These are phyloP conservation scores for Aureobasidium subglaciale DNA, from an alignment of 2,329 filamentous ascomycete genomes.

Conservation along the genomic window DNA sequence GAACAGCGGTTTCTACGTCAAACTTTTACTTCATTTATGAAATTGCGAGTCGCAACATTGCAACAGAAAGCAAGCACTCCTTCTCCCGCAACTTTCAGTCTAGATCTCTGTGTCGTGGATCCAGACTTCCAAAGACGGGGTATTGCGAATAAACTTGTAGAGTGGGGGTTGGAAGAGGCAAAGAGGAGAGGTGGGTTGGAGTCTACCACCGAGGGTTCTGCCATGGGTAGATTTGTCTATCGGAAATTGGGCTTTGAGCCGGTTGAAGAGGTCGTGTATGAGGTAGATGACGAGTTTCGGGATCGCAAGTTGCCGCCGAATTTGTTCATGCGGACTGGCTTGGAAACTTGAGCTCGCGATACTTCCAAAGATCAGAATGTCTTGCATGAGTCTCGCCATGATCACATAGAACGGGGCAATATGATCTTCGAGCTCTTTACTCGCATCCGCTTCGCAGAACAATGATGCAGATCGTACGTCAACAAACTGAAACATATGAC, in stretches of 20 bases:
- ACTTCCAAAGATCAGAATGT: too few relatives aligned
- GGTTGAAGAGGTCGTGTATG: constrained; percentile 26
- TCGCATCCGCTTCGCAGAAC: too few relatives aligned
- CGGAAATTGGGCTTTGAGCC: constrained; percentile 28
- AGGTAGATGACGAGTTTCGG: constrained; percentile 30
- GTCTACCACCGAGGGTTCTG: constrained; percentile 31
- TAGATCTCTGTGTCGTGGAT: constrained; percentile 48
- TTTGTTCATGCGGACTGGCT: constrained; percentile 30
- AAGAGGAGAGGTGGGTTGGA: constrained; percentile 29
- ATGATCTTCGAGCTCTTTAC: too few relatives aligned
- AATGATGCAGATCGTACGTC: too few relatives aligned
- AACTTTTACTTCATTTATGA: constrained; percentile 38
- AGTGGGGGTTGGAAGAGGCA: constrained; percentile 30
- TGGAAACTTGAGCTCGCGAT: neutral
- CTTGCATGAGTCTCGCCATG: too few relatives aligned
- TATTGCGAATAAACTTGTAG: constrained; percentile 29
- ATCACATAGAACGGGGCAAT: too few relatives aligned
- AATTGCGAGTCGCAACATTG: constrained; percentile 37
- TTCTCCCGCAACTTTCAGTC: constrained; percentile 42
- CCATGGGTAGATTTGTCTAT: constrained; percentile 31
- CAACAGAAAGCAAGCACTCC: constrained; percentile 33
- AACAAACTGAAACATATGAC: too few relatives aligned
- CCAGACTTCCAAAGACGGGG: constrained; percentile 45
- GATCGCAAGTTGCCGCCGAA: constrained; percentile 28
- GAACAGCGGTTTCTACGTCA: constrained; percentile 44